phyloP scores from a whole-genome alignment of 225 moss, liverwort and hornwort genomes.

The Climacium dendroides region DNA sequence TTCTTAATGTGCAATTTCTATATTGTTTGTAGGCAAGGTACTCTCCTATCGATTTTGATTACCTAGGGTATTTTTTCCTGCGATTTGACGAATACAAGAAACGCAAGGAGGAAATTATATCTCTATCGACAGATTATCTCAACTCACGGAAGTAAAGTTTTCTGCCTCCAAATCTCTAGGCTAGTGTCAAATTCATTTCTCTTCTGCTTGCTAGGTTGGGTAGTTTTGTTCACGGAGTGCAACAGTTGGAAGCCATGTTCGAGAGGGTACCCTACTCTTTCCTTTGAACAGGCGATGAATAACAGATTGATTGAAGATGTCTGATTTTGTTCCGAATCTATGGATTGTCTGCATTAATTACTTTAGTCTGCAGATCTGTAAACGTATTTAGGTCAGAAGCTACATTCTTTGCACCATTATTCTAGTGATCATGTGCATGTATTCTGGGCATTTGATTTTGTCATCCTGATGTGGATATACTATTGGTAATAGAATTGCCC shows the following conservation, averaged over 20 bases:
- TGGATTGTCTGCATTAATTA: neutral
- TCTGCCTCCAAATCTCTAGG: neutral
- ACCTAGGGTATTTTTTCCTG: conserved; percentile 64
- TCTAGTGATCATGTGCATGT: neutral
- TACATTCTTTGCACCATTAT: neutral
- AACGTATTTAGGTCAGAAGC: neutral
- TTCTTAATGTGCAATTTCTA: neutral
- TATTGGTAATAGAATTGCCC: neutral
- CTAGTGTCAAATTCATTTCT: neutral
- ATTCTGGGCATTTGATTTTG: neutral
- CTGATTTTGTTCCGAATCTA: neutral
- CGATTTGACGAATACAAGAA: conserved; percentile 66
- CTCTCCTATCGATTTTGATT: conserved; percentile 84
- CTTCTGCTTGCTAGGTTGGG: neutral
- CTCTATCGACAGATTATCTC: conserved; percentile 14
- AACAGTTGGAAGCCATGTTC: neutral
- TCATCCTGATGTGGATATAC: neutral
- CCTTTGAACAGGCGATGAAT: neutral
- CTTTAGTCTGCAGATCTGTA: neutral
- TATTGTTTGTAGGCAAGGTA: conserved; percentile 60
- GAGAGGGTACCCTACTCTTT: neutral
- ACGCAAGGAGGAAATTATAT: conserved; percentile 47
- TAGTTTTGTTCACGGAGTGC: neutral
- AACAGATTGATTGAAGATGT: neutral
- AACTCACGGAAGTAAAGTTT: neutral